A percentile compares a stretch with the other conserved stretches of the same genome.
Evolutionary conservation across 202 grass and related monocot genomes (phyloP).

Genomic region (Carex arenaria): DNA sequence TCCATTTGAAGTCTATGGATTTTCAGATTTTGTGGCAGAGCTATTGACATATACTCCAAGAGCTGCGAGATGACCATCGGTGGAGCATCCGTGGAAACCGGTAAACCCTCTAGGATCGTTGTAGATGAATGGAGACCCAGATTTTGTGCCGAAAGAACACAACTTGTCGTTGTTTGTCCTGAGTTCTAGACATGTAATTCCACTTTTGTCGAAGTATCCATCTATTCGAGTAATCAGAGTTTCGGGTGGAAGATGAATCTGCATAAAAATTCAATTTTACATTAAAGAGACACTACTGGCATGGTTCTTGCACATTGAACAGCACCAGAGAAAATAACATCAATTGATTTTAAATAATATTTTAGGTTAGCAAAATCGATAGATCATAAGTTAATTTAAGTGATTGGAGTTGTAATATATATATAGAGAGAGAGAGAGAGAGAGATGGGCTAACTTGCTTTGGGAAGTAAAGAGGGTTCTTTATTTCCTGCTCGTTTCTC

Average conservation of each 20-base stretch:
- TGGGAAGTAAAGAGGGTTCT: too few species aligned
- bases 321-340: neutral
- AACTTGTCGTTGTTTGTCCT: constrained; percentile 10
- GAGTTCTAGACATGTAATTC: constrained; percentile 15
- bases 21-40: neutral
- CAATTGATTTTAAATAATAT: neutral
- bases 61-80: neutral
- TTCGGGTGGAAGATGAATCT: constrained; percentile 16
- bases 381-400: neutral
- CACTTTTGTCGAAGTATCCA: constrained; percentile 8
- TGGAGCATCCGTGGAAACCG: constrained; percentile 14
- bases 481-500: too few species aligned
- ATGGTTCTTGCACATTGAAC: neutral
- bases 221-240: constrained; percentile 23
- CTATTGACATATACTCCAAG: constrained; percentile 24
- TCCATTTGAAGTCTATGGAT: neutral
- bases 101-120: constrained; percentile 6
- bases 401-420: too few species aligned
- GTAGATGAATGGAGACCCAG: constrained; percentile 18
- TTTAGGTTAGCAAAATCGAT: neutral
- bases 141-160: neutral
- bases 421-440: too few species aligned
- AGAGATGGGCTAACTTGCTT: too few species aligned
- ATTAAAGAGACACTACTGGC: neutral
- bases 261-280: neutral